Evolutionary conservation across 257 asterid species (phyloP).

Genomic region (Solanum chaucha): DNA sequence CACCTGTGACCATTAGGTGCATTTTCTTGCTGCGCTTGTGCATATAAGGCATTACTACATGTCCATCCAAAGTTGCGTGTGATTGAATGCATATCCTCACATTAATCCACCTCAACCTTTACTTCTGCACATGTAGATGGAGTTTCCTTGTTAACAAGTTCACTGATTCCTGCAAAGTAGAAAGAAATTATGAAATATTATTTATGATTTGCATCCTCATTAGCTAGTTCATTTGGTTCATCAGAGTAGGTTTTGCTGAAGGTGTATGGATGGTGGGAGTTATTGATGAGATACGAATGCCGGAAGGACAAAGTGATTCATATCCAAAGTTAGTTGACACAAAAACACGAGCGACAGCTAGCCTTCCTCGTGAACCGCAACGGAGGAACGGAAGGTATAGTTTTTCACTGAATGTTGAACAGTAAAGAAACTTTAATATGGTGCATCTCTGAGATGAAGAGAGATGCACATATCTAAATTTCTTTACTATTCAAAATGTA

Average conservation of each 20-base stretch:
- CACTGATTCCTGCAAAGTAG: not conserved
- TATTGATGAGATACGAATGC: slow-evolving; percentile 81
- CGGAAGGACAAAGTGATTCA: slow-evolving; percentile 33
- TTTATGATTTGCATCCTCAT: not conserved
- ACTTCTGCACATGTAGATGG: not conserved
- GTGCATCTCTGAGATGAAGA: not conserved
- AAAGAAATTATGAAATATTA: not conserved
- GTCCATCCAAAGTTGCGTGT: not conserved
- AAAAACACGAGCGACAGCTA: slow-evolving; percentile 68
- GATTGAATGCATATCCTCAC: not conserved
- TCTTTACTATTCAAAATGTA: not conserved
- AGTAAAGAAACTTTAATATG: not conserved
- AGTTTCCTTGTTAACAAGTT: not conserved
- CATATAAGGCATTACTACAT: not conserved
- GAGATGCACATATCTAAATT: not conserved
- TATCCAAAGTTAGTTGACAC: slow-evolving; percentile 63
- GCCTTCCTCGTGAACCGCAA: slow-evolving; percentile 72
- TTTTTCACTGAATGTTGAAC: not conserved
- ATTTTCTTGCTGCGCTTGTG: not conserved
- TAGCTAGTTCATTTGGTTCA: slow-evolving; percentile 12
- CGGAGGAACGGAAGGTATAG: slow-evolving; percentile 81
- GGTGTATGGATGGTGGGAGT: slow-evolving; percentile 91
- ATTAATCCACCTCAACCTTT: not conserved
- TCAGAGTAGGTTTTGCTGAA: slow-evolving; percentile 70
- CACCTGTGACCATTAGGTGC: not conserved